Evolutionary conservation across 805 yeast genomes (phyloP).

Genomic region (Scheffersomyces stipitis): DNA sequence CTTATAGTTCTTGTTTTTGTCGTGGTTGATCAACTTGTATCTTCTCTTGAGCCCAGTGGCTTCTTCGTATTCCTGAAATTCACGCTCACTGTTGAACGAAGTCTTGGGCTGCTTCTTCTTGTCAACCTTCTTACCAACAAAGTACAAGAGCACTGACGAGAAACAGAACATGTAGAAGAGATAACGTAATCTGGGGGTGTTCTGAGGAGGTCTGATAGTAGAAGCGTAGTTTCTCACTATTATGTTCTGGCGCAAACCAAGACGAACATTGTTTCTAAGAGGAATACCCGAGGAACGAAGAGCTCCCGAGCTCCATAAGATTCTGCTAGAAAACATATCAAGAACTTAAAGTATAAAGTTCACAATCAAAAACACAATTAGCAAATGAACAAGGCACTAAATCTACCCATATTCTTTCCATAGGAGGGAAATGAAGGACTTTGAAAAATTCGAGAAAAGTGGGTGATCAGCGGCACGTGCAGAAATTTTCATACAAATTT

Average conservation of each 20-base stretch:
- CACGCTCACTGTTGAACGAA: constrained; percentile 45
- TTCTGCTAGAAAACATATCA: constrained; percentile 3
- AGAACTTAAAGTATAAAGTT: too few species aligned
- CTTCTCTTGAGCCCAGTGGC: constrained; percentile 54
- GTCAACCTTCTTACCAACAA: constrained; percentile 29
- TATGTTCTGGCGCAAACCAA: constrained; percentile 1
- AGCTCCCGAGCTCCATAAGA: background rate
- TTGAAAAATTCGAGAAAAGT: too few species aligned
- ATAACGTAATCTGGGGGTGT: constrained; percentile 32
- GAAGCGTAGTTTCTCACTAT: background rate
- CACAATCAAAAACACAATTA: too few species aligned
- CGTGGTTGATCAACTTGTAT: constrained; percentile 40
- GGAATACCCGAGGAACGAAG: background rate
- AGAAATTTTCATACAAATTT: too few species aligned
- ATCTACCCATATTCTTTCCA: too few species aligned
- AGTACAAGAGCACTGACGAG: constrained; percentile 31
- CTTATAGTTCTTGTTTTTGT: constrained; percentile 37
- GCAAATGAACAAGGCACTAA: too few species aligned
- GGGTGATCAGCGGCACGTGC: too few species aligned
- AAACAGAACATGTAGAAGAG: constrained; percentile 34
- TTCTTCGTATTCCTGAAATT: constrained; percentile 48
- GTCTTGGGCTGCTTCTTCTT: constrained; percentile 32
- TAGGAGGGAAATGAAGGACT: too few species aligned
- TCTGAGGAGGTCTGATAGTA: background rate
- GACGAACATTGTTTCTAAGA: background rate